Conservation (phyloP, 331 rosid genomes). For the Spiraea crenata region DNA sequence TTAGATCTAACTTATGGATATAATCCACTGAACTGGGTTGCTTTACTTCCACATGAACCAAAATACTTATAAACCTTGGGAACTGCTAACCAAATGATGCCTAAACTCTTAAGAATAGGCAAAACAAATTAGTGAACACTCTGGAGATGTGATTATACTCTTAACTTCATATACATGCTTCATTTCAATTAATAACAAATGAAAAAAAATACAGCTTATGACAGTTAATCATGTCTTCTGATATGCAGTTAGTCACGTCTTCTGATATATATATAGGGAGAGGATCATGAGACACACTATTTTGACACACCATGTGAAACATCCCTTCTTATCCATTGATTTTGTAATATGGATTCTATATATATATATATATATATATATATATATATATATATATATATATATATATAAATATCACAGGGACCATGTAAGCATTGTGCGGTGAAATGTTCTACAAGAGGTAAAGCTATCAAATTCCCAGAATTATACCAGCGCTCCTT, state of each 20-base stretch:
- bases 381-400: too few relatives aligned
- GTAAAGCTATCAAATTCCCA: background rate
- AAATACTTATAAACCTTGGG: background rate
- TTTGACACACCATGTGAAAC: too few relatives aligned
- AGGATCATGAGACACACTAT: too few relatives aligned
- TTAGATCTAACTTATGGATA: background rate
- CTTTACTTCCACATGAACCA: background rate
- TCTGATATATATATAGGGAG: too few relatives aligned
- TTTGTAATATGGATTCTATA: too few relatives aligned
- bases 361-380: too few relatives aligned
- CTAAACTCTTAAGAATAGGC: constrained; percentile 13
- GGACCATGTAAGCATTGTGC: background rate
- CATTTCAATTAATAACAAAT: background rate
- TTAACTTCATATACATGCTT: background rate
- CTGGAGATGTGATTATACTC: too few relatives aligned
- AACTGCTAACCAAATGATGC: background rate
- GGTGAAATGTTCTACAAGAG: background rate
- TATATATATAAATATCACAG: too few relatives aligned
- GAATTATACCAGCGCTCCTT: background rate
- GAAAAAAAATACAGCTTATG: background rate
- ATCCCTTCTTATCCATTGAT: too few relatives aligned
- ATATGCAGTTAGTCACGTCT: background rate
- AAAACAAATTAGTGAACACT: background rate
- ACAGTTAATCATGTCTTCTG: background rate
- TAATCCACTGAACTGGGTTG: background rate